Percentiles rank a stretch among this genome's conserved stretches.
Conservation (phyloP, 148 eudicot genomes). For the Beta vulgaris region DNA sequence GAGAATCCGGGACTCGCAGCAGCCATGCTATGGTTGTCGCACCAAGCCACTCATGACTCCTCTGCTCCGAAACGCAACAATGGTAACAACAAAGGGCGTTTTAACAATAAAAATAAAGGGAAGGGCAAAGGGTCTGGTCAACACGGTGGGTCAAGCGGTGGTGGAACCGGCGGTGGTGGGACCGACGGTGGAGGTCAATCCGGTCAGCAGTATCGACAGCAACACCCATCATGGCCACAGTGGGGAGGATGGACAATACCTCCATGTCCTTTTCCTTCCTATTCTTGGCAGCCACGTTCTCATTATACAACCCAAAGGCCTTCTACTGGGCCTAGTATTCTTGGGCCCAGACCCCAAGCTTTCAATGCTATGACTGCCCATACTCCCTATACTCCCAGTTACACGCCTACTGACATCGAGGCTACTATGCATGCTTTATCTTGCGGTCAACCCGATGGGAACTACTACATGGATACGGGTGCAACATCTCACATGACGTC, state of each 20-base stretch:
- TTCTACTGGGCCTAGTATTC: not conserved
- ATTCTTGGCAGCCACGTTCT: not conserved
- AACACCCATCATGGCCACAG: not conserved
- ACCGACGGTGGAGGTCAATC: not conserved
- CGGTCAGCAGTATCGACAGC: not conserved
- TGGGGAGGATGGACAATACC: conserved; percentile 2
- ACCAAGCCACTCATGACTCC: not conserved
- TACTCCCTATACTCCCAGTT: not conserved
- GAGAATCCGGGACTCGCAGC: not conserved
- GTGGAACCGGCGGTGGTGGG: too few relatives aligned
- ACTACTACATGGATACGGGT: not conserved
- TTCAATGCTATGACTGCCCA: not conserved
- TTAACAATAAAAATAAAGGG: not conserved
- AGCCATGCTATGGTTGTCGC: not conserved
- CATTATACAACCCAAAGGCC: not conserved
- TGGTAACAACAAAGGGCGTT: not conserved
- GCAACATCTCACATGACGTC: too few relatives aligned
- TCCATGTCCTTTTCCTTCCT: not conserved
- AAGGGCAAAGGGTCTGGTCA: not conserved
- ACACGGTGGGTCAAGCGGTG: too few relatives aligned
- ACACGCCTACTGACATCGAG: not conserved
- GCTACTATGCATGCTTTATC: not conserved
- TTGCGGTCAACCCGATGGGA: not conserved
- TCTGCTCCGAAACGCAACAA: too few relatives aligned
- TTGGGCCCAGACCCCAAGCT: not conserved